Percentiles rank a stretch among this genome's conserved stretches.
phyloP scores from a whole-genome alignment of 2,329 filamentous ascomycete genomes.

The Paraphoma sp. region DNA sequence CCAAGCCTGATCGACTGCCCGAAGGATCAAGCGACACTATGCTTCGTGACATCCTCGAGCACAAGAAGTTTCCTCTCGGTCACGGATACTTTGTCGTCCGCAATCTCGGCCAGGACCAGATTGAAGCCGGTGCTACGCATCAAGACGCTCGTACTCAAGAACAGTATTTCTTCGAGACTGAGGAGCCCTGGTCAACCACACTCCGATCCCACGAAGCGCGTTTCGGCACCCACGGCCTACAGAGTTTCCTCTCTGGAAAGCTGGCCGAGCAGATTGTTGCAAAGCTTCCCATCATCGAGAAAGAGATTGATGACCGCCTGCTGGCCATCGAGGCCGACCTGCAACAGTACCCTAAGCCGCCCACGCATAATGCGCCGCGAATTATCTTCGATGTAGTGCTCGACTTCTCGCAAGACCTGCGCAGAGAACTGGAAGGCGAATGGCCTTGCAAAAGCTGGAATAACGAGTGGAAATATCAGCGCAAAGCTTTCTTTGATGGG shows the following conservation, averaged over 20 bases:
- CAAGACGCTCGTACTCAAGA: conserved; percentile 58
- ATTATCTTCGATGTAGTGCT: conserved; percentile 67
- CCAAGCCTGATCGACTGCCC: conserved; percentile 79
- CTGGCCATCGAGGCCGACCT: conserved; percentile 63
- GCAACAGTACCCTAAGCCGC: conserved; percentile 68
- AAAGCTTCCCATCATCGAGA: conserved; percentile 52
- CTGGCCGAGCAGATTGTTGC: conserved; percentile 53
- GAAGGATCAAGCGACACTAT: conserved; percentile 56
- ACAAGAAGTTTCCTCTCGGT: conserved; percentile 67
- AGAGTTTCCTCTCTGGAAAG: conserved; percentile 55
- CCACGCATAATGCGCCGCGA: conserved; percentile 67
- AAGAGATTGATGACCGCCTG: conserved; percentile 56
- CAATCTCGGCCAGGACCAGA: conserved; percentile 63
- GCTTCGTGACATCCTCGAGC: conserved; percentile 69
- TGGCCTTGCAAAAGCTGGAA: conserved; percentile 49
- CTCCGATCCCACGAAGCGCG: conserved; percentile 50
- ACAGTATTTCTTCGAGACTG: conserved; percentile 55
- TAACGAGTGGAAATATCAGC: conserved; percentile 53
- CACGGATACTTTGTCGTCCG: conserved; percentile 83
- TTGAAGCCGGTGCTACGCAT: conserved; percentile 54
- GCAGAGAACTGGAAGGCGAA: conserved; percentile 61
- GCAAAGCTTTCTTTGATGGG: conserved; percentile 59
- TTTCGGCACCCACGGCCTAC: conserved; percentile 62
- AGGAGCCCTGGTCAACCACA: conserved; percentile 53
- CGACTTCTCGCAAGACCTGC: conserved; percentile 62